phyloP scores from a whole-genome alignment of 1,284 basidiomycete species.

The Inonotus obliquus region DNA sequence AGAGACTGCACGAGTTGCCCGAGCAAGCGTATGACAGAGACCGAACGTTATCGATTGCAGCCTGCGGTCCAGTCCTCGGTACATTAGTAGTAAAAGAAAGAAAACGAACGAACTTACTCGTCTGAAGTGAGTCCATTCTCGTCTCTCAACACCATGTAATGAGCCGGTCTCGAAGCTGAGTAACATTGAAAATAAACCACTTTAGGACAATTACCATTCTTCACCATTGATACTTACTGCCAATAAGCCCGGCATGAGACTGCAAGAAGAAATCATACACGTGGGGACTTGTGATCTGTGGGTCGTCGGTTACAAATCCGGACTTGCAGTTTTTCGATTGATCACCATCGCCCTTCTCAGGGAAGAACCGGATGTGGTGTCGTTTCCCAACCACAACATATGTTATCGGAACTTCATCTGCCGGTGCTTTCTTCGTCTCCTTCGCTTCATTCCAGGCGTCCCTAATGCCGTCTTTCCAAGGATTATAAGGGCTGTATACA shows the following conservation, averaged over 20 bases:
- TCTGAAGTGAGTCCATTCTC: constrained; percentile 24
- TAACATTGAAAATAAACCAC: neutral
- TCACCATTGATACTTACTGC: constrained; percentile 28
- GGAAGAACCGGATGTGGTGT: constrained; percentile 39
- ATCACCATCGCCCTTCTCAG: constrained; percentile 24
- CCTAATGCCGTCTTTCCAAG: constrained; percentile 13
- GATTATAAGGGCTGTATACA: neutral
- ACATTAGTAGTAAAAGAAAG: neutral
- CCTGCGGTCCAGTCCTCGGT: neutral
- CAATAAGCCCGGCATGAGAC: constrained; percentile 34
- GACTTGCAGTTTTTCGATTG: constrained; percentile 30
- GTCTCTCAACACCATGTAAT: constrained; percentile 32
- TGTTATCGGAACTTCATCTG: constrained; percentile 20
- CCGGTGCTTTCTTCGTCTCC: neutral
- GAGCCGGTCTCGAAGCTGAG: constrained; percentile 24
- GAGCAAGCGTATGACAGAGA: constrained; percentile 33
- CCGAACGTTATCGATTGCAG: constrained; percentile 31
- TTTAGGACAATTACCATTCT: neutral
- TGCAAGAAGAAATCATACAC: constrained; percentile 33
- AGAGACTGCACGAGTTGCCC: constrained; percentile 34
- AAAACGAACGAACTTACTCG: neutral
- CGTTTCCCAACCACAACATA: constrained; percentile 39
- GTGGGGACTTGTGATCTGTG: constrained; percentile 20
- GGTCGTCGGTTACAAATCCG: constrained; percentile 30
- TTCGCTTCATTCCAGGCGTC: neutral